Evolutionary conservation across 805 yeast species (phyloP).

Genomic region (Spathaspora arborariae): DNA sequence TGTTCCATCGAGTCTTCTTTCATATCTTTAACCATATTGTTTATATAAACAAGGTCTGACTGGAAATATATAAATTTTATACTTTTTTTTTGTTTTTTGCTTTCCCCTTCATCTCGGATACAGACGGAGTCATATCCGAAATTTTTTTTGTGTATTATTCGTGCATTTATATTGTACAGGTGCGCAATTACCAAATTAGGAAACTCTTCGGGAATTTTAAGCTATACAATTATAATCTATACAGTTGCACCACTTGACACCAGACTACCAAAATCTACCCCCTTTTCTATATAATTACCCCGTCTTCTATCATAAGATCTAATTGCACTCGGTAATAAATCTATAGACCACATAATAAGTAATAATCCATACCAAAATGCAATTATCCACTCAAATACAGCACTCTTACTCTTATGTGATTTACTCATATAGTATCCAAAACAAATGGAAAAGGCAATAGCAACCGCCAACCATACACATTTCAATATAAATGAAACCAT

Average conservation of each 20-base stretch:
- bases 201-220: neutral
- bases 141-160: neutral
- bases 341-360: slow-evolving; percentile 60
- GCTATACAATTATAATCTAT: neutral
- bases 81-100: neutral
- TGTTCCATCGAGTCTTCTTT: neutral
- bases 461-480: slow-evolving; percentile 59
- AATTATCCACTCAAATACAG: slow-evolving; percentile 79
- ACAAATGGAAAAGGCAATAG: slow-evolving; percentile 63
- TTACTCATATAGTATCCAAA: slow-evolving; percentile 47
- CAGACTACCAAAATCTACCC: neutral
- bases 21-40: neutral
- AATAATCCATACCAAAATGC: slow-evolving; percentile 82
- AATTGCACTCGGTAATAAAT: slow-evolving; percentile 61
- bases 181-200: neutral
- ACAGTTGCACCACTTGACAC: neutral
- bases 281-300: neutral
- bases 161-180: neutral
- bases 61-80: too few species aligned
- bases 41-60: neutral
- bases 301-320: slow-evolving; percentile 19
- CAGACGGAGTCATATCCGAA: neutral
- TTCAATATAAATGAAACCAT: slow-evolving; percentile 53
- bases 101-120: neutral
- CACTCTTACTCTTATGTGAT: slow-evolving; percentile 42